Conservation (phyloP, 257 asterid genomes). For the Solanum raphanifolium region DNA sequence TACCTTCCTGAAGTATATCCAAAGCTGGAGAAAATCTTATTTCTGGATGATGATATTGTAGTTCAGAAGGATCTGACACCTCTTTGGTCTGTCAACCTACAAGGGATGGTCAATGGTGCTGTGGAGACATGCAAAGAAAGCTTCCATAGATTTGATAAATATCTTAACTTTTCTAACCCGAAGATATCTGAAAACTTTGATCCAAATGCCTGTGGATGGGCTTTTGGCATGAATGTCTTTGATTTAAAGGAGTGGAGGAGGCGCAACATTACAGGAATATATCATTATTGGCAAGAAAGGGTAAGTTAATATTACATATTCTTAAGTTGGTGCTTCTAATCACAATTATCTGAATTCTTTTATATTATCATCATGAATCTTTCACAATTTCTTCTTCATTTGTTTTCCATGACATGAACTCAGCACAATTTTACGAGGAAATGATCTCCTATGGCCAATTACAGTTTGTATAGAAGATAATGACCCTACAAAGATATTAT, state of each 20-base stretch:
- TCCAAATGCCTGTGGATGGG: slow-evolving; percentile 95
- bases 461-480: background rate
- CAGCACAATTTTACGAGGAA: background rate
- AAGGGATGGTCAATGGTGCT: slow-evolving; percentile 94
- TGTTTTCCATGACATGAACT: background rate
- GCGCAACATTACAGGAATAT: slow-evolving; percentile 85
- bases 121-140: slow-evolving; percentile 96
- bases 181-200: slow-evolving; percentile 71
- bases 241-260: slow-evolving; percentile 83
- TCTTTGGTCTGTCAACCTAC: slow-evolving; percentile 71
- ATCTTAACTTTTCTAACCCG: slow-evolving; percentile 85
- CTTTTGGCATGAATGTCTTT: slow-evolving; percentile 89
- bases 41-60: slow-evolving; percentile 90
- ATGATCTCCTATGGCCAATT: background rate
- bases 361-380: background rate
- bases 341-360: background rate
- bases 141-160: slow-evolving; percentile 89
- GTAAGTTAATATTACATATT: slow-evolving; percentile 22
- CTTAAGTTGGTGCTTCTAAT: background rate
- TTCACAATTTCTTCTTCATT: background rate
- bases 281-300: slow-evolving; percentile 83
- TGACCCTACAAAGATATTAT: background rate
- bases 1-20: slow-evolving; percentile 94
- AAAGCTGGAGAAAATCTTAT: slow-evolving; percentile 72
- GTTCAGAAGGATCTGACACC: slow-evolving; percentile 93